Percentiles rank a stretch among this genome's conserved stretches.
phyloP scores from a whole-genome alignment of 2,329 filamentous ascomycete species.

The Tolypocladium album region DNA sequence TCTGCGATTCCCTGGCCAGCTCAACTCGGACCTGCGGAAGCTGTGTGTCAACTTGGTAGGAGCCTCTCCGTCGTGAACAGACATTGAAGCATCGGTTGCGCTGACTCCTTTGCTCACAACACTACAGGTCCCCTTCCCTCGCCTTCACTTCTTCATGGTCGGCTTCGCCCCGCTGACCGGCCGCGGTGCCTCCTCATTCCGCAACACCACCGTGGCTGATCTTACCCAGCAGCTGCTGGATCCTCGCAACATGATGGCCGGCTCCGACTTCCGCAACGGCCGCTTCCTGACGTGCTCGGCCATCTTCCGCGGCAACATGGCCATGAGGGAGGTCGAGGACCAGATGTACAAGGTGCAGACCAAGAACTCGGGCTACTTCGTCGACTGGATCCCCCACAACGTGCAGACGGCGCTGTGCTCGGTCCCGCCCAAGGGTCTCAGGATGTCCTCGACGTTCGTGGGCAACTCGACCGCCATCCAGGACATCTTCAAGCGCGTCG shows the following conservation, averaged over 20 bases:
- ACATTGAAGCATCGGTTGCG: neutral
- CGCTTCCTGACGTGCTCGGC: slow-evolving; percentile 99
- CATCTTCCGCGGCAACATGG: slow-evolving; percentile 99
- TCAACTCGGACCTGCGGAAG: slow-evolving; percentile 99
- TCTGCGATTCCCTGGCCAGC: slow-evolving; percentile 97
- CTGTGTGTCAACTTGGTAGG: slow-evolving; percentile 91
- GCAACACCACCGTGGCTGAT: slow-evolving; percentile 92
- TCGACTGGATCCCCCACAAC: slow-evolving; percentile 99
- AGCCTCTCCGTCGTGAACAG: too few species aligned
- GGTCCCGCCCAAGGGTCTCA: slow-evolving; percentile 91
- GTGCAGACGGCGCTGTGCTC: slow-evolving; percentile 99
- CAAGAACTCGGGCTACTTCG: slow-evolving; percentile 99
- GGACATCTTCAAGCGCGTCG: slow-evolving; percentile 99
- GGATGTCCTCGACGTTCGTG: slow-evolving; percentile 98
- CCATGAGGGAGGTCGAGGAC: slow-evolving; percentile 99
- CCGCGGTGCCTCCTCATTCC: slow-evolving; percentile 78
- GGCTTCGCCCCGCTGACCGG: slow-evolving; percentile 98
- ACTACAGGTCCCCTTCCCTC: slow-evolving; percentile 72
- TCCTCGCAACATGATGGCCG: slow-evolving; percentile 99
- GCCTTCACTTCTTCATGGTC: slow-evolving; percentile 99
- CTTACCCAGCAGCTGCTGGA: slow-evolving; percentile 99
- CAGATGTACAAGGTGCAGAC: slow-evolving; percentile 99
- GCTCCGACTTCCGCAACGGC: slow-evolving; percentile 98
- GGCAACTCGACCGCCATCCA: slow-evolving; percentile 99
- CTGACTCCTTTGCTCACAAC: neutral